Evolutionary conservation across 2,329 filamentous ascomycete genomes (phyloP).

Genomic region (Calycina herbarum): DNA sequence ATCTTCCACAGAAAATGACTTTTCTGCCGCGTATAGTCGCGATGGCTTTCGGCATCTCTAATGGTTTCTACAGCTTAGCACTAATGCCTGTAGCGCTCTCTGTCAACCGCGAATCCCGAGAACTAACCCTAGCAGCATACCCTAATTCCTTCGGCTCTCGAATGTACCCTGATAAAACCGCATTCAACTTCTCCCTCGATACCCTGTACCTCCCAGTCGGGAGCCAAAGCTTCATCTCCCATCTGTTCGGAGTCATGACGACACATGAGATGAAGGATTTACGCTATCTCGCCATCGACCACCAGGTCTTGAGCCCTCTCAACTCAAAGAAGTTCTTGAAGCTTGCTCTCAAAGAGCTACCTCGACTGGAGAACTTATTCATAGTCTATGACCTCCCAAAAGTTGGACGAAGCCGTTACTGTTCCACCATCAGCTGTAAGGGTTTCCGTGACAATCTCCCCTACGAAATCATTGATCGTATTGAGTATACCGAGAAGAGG

Average conservation of each 20-base stretch:
- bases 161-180: slow-evolving; percentile 17
- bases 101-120: slow-evolving; percentile 25
- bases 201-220: slow-evolving; percentile 17
- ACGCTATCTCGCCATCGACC: slow-evolving; percentile 20
- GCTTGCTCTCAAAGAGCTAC: neutral
- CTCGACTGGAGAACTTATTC: slow-evolving; percentile 10
- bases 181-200: slow-evolving; percentile 28
- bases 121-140: slow-evolving; percentile 16
- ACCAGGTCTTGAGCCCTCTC: neutral
- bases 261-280: slow-evolving; percentile 16
- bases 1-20: slow-evolving; percentile 22
- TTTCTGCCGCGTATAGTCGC: slow-evolving; percentile 18
- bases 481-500: neutral
- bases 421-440: neutral
- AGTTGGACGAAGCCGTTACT: neutral
- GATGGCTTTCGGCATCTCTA: slow-evolving; percentile 15
- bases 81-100: slow-evolving; percentile 17
- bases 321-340: slow-evolving; percentile 3
- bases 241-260: slow-evolving; percentile 23
- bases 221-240: slow-evolving; percentile 18
- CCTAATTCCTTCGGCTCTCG: slow-evolving; percentile 26
- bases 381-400: slow-evolving; percentile 5
- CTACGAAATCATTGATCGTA: slow-evolving; percentile 1
- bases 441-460: slow-evolving; percentile 18
- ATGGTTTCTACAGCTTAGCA: neutral